Evolutionary conservation across 306 rosid genomes (phyloP).

Genomic region (Cotoneaster glaucophyllus): DNA sequence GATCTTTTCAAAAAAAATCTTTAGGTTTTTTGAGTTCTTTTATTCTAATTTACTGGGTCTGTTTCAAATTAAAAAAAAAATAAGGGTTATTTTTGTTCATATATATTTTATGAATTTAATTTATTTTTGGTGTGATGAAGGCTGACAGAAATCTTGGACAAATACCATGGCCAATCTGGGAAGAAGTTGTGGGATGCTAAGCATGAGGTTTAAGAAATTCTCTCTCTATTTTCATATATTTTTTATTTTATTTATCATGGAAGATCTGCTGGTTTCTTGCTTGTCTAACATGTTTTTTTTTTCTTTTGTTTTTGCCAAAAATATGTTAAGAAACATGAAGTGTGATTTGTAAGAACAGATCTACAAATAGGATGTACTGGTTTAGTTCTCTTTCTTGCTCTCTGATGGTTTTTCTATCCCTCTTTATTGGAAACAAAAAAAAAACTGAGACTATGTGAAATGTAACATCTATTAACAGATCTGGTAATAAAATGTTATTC

Average conservation of each 20-base stretch:
- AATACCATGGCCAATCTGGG: conserved; percentile 63
- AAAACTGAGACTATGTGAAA: conserved; percentile 20
- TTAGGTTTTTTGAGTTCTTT: neutral
- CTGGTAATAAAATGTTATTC: conserved; percentile 30
- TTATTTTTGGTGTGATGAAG: conserved; percentile 31
- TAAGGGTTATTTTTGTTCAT: neutral
- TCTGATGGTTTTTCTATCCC: neutral
- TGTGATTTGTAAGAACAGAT: conserved; percentile 41
- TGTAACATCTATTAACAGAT: conserved; percentile 45
- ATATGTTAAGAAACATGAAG: conserved; percentile 34
- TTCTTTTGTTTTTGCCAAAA: conserved; percentile 31
- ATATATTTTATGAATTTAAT: neutral
- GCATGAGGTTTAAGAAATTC: conserved; percentile 58
- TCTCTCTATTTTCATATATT: neutral
- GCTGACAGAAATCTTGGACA: conserved; percentile 52
- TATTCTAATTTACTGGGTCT: neutral
- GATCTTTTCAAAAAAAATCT: neutral
- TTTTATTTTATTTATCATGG: neutral
- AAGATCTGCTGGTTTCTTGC: conserved; percentile 7
- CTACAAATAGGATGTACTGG: conserved; percentile 46
- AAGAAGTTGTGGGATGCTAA: conserved; percentile 78
- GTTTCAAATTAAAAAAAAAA: neutral
- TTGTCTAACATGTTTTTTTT: neutral
- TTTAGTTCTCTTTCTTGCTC: neutral
- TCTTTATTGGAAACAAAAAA: conserved; percentile 19